These are phyloP conservation scores for Yamadazyma jaroonii DNA, from an alignment of 1,139 yeast species.

Conservation along the genomic window DNA sequence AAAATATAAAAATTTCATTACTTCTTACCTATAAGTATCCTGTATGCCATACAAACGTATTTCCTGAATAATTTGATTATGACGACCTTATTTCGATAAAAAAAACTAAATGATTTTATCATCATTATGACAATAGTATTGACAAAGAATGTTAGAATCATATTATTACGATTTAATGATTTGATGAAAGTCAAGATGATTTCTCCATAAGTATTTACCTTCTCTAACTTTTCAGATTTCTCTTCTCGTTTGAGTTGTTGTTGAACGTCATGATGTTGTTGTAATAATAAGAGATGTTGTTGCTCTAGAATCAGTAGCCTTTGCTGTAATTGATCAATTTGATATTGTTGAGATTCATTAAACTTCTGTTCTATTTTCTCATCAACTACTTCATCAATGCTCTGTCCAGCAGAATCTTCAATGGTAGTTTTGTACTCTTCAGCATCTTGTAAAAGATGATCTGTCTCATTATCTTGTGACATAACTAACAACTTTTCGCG, in stretches of 20 bases:
- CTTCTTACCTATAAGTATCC: no score
- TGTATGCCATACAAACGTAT: neutral
- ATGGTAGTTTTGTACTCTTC: no score
- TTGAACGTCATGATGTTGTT: neutral
- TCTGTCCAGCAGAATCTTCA: no score
- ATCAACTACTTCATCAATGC: neutral
- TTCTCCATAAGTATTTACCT: no score
- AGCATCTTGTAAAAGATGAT: neutral
- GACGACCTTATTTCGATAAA: neutral
- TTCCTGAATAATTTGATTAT: neutral
- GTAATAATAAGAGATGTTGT: neutral
- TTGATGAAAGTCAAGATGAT: neutral
- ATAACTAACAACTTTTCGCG: neutral
- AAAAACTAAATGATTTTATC: neutral
- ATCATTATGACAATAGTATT: neutral
- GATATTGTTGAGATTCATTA: no score
- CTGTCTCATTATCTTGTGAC: neutral
- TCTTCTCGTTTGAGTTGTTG: no score
- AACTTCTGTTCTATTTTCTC: neutral
- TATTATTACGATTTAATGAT: neutral
- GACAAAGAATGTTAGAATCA: neutral
- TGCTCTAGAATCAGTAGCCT: neutral
- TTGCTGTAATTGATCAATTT: neutral
- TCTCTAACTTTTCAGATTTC: no score
- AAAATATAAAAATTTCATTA: neutral